Percentiles rank a stretch among this genome's conserved stretches.
These are phyloP conservation scores for Claviceps spartinae DNA, from an alignment of 2,329 filamentous ascomycete species.

Conservation along the genomic window DNA sequence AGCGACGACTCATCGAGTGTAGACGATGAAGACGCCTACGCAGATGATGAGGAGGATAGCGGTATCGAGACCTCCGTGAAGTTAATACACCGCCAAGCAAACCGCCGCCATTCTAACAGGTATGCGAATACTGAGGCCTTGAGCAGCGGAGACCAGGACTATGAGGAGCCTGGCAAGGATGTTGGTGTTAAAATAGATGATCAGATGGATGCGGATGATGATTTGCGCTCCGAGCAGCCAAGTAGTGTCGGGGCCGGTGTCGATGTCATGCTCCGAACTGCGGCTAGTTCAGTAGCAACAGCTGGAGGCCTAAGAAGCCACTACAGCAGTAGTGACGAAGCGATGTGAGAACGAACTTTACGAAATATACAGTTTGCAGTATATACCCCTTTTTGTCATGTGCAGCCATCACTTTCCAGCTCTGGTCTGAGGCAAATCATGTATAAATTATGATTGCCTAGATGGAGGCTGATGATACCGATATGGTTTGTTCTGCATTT, in stretches of 20 bases:
- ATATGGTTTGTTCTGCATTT: too few relatives aligned
- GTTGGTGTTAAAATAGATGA: conserved; percentile 16
- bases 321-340: conserved; percentile 18
- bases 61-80: conserved; percentile 17
- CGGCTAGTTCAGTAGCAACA: conserved; percentile 26
- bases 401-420: too few relatives aligned
- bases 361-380: too few relatives aligned
- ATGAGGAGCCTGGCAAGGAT: conserved; percentile 25
- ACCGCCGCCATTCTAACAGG: conserved; percentile 26
- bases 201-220: conserved; percentile 7
- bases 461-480: too few relatives aligned
- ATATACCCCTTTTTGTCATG: too few relatives aligned
- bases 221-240: conserved; percentile 6
- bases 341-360: background rate
- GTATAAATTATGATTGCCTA: too few relatives aligned
- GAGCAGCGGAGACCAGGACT: conserved; percentile 28
- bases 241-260: conserved; percentile 20
- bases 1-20: conserved; percentile 25
- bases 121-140: conserved; percentile 27
- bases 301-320: conserved; percentile 26
- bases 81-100: conserved; percentile 20
- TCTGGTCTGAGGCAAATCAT: too few relatives aligned
- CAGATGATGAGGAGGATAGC: conserved; percentile 15
- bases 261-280: conserved; percentile 14
- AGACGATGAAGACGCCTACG: conserved; percentile 16